Conservation (phyloP, 345 rosid genomes). For the Gossypioides kirkii region DNA sequence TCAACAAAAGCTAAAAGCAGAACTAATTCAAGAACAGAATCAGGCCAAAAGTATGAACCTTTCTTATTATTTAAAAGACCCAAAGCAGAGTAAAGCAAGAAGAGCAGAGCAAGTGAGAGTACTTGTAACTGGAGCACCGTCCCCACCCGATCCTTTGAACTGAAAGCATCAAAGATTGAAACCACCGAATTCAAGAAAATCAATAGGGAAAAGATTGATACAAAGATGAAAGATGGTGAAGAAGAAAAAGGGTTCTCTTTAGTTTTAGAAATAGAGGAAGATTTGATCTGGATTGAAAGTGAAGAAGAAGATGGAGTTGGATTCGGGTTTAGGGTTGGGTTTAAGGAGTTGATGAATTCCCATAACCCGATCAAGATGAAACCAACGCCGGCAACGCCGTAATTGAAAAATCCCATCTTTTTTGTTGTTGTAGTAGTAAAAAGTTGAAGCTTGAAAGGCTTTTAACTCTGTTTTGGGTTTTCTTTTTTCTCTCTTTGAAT, state of each 20-base stretch:
- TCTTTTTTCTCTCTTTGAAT: not conserved
- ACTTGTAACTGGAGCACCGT: conserved; percentile 64
- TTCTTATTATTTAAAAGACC: conserved; percentile 33
- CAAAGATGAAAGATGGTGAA: conserved; percentile 18
- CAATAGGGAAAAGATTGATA: conserved; percentile 43
- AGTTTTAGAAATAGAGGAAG: not conserved
- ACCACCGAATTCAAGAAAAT: conserved; percentile 46
- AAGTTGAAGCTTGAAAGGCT: not conserved
- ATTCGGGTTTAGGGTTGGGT: conserved; percentile 10
- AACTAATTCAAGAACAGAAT: conserved; percentile 42
- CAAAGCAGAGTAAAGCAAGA: conserved; percentile 53
- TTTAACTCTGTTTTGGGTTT: not conserved
- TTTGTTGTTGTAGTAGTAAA: not conserved
- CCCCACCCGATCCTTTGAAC: conserved; percentile 56
- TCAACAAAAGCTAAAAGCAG: conserved; percentile 74
- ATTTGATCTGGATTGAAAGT: conserved; percentile 25
- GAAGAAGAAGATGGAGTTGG: conserved; percentile 27
- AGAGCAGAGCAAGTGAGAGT: conserved; percentile 48
- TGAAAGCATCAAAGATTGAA: conserved; percentile 50
- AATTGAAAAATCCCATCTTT: conserved; percentile 46
- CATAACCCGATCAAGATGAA: conserved; percentile 54
- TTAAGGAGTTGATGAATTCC: conserved; percentile 45
- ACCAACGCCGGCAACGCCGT: conserved; percentile 55
- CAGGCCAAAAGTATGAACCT: conserved; percentile 37
- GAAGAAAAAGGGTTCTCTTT: conserved; percentile 16